Percentiles rank a stretch among this genome's conserved stretches.
Conservation (phyloP, 805 yeast genomes). For the Wickerhamomyces pijperi region DNA sequence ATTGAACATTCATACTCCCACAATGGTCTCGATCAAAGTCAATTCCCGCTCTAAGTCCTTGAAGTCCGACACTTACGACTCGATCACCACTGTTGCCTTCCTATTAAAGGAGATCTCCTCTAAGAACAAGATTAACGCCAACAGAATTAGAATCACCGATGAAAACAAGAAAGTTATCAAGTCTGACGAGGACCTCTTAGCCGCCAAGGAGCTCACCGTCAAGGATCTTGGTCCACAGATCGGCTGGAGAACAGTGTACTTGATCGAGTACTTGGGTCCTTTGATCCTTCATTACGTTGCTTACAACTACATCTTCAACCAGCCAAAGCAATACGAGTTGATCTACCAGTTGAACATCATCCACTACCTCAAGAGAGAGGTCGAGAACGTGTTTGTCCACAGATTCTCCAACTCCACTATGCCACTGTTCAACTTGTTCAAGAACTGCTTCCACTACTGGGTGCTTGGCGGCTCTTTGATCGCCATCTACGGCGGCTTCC, state of each 20-base stretch:
- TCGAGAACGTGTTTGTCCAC: slow-evolving; percentile 79
- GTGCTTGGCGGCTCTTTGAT: slow-evolving; percentile 62
- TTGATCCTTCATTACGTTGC: slow-evolving; percentile 65
- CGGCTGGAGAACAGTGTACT: slow-evolving; percentile 82
- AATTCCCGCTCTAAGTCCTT: slow-evolving; percentile 52
- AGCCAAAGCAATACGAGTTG: slow-evolving; percentile 17
- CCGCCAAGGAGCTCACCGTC: slow-evolving; percentile 35
- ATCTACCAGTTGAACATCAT: slow-evolving; percentile 39
- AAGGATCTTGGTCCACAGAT: slow-evolving; percentile 93
- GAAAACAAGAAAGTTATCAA: slow-evolving; percentile 10
- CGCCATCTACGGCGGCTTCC: slow-evolving; percentile 37
- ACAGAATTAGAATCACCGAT: slow-evolving; percentile 44
- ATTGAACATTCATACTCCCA: too few relatives aligned
- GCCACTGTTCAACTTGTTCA: slow-evolving; percentile 82
- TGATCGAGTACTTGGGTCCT: slow-evolving; percentile 87
- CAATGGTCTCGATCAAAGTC: slow-evolving; percentile 25
- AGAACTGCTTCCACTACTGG: slow-evolving; percentile 91
- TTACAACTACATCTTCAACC: slow-evolving; percentile 29
- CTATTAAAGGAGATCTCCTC: slow-evolving; percentile 33
- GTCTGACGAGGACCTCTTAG: slow-evolving; percentile 6
- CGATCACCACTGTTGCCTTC: slow-evolving; percentile 23
- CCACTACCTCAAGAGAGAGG: slow-evolving; percentile 83
- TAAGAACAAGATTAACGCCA: slow-evolving; percentile 30
- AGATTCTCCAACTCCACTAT: slow-evolving; percentile 80
- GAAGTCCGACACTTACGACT: slow-evolving; percentile 31